Evolutionary conservation across 176 grass and related monocot species (phyloP), one percentile per base, ranked within the genome.

Genomic region (Microstegium vimineum): DNA sequence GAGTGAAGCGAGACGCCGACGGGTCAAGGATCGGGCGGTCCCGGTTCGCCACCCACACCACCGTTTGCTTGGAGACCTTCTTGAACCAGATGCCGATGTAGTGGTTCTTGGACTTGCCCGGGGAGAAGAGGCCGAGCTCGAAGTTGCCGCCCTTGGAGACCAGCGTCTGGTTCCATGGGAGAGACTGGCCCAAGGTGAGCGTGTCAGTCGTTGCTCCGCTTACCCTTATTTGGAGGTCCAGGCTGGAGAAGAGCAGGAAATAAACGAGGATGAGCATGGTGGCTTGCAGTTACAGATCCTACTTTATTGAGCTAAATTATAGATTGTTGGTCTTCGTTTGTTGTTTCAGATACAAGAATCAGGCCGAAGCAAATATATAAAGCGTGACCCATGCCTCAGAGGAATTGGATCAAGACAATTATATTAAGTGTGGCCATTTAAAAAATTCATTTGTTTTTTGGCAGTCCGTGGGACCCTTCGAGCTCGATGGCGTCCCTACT

Each of bases 21-120:
- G 86, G 78, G 1, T 86, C 77, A 0, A 74, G 27, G 43, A 91
- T 47, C 57, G 89, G 91, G 37, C 67, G 49, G 35, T 86, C 89
- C 3, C 91, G 84, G 76, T 94, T 94, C 5, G 89, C 91, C 60
- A 89, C 83, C 86, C 88, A 94, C 10, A 91, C 91, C 1, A 80
- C 37, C 26, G 86, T 91, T 66, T 68, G 28, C 22, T 85, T 79
- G 62, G 91, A 69, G 68, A 94, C 76, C 63, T 85, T 89, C 82
- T 81, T 89, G 87, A 81, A 89, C 87, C 87, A 89, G 82, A 89
- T 89, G 76, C 67, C 85, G 22, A 94, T 52, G 75, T 91, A 94
- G 45, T 90, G 84, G 36, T 83, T 86, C 18, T 61, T 32, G 35
- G 91, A 88, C 4, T 83, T 81, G 42, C 88, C 78, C 1, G 89